Percentiles rank a stretch among this genome's conserved stretches.
Evolutionary conservation across 2,329 filamentous ascomycete species (phyloP).

Genomic region (Chaetomium sp.): DNA sequence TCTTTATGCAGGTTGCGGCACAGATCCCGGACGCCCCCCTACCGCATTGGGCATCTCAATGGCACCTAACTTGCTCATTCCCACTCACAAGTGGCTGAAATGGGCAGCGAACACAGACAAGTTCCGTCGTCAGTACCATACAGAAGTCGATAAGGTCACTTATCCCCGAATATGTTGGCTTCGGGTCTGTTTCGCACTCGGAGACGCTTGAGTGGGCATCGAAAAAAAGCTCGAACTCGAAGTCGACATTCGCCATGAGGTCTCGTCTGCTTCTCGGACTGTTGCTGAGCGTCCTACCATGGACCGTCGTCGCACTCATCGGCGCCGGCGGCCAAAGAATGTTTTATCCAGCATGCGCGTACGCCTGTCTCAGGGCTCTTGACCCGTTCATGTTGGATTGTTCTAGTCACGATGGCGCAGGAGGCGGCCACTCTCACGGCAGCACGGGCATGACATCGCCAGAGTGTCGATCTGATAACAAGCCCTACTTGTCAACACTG

Average conservation of each 20-base stretch:
- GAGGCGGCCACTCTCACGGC: neutral
- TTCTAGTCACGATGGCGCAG: neutral
- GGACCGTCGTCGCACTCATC: constrained; percentile 4
- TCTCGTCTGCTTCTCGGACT: neutral
- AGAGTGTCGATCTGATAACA: neutral
- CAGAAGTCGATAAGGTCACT: neutral
- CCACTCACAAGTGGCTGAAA: constrained; percentile 2
- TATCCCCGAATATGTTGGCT: neutral
- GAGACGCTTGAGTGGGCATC: neutral
- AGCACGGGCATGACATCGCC: neutral
- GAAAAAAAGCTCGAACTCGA: neutral
- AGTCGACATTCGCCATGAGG: neutral
- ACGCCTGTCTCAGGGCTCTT: neutral
- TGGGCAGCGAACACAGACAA: neutral
- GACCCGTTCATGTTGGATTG: neutral
- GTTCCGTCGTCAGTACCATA: neutral
- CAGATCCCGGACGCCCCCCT: neutral
- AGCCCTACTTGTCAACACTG: neutral
- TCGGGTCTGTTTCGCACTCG: neutral
- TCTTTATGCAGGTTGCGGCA: neutral
- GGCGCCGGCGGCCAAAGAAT: neutral
- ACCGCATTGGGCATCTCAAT: neutral
- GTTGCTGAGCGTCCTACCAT: neutral
- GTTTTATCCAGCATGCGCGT: constrained; percentile 1
- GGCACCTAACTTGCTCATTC: constrained; percentile 11